Evolutionary conservation across 1,139 yeast genomes (phyloP), one percentile per base, ranked within the genome.

Genomic region (Yamadazyma taylorii): DNA sequence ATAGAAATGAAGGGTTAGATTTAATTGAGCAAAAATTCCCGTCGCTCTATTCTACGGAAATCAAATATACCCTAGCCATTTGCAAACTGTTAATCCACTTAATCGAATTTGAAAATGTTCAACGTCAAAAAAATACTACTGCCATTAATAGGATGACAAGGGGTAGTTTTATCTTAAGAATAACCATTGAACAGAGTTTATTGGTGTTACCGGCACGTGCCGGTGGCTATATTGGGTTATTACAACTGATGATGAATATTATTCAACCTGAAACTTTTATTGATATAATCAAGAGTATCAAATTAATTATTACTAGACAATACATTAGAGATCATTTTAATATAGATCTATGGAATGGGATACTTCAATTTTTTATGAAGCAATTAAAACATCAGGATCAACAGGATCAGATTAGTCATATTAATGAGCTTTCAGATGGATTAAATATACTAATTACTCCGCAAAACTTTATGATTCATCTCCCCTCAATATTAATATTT

Each of bases 311-410:
- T 8, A 24, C 29, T 11, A 51, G 45, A 16, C 51, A 47, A 34
- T 43, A 45, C 31, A 36, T 48, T 4, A 40, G 31, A 34, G 52
- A 48, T 27, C 51, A 48, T 26, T 37, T 47, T 29, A 46, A 38
- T 24, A 4, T 19, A 3, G 42, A 41, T 1, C 35, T 28, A 12
- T 48, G 52, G 52, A 15, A 34, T 3, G 17, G 25, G 8, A 31
- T 36, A 3, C 29, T 40, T 16, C 25, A 32, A 1, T 43, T 39
- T n/a, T 33, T 36, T 15, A 26, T 34, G 25, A 2, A 15, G n/a
- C 5, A 24, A 17, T 15, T 38, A 12, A 13, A 17, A 17, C 9
- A n/a, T 7, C 21, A 27, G 3, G n/a, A 27, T 9, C 12, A 7
- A 8, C 30, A 16, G 3, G 21, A 27, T 6, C 21, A 7, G 19